Evolutionary conservation across 2,329 filamentous ascomycete species (phyloP), one percentile per base, ranked within the genome.

Genomic region (Lecanoromycetidae sp.): DNA sequence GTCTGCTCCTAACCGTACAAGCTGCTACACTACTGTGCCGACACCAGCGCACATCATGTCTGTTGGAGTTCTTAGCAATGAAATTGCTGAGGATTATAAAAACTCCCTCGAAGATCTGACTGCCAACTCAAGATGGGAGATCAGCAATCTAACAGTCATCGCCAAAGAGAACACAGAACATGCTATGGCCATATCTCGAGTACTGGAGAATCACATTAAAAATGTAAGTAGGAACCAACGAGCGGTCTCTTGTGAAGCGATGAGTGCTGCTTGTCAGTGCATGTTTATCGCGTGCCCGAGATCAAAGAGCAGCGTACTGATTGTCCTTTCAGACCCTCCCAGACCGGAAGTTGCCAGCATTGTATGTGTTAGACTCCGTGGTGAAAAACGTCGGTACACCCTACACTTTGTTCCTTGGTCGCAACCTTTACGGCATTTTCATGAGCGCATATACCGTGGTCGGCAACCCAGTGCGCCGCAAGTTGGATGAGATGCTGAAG

Each of bases 361-460:
- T 98, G 23, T 98, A 96, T 67, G 86, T 98, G 55, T 81, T 98
- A 60, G 91, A 98, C 67, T 96, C 90, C 13, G 90, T 98, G 52
- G 88, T 94, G 61, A 98, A 98, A 67, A 96, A 98, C 70, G 87
- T 98, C 52, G 91, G 91, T 52, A 95, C 90, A 1, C 91, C 91
- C 6, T 98, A 98, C 66, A 96, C 90, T 0, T 74, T 96, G 10
- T 96, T 94, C 64, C 84, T 98, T 55, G 87, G 88, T 44, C 82
- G 86, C 33, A 90, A 90, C 60, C 77, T 98, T 32, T 96, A 90
- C 66, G 78, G 82, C 57, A 96, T 87, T 4, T 98, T 94, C 62
- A 95, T 96, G 87, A 86, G 93, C 58, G 85, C 91, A 30, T 98
- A 96, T 62, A 84, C 84, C 3, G 77, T 93, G 51, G 88, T 96